These are phyloP conservation scores for Balamuthia mandrillaris DNA, from an alignment of 208 protist genomes.

Conservation along the genomic window DNA sequence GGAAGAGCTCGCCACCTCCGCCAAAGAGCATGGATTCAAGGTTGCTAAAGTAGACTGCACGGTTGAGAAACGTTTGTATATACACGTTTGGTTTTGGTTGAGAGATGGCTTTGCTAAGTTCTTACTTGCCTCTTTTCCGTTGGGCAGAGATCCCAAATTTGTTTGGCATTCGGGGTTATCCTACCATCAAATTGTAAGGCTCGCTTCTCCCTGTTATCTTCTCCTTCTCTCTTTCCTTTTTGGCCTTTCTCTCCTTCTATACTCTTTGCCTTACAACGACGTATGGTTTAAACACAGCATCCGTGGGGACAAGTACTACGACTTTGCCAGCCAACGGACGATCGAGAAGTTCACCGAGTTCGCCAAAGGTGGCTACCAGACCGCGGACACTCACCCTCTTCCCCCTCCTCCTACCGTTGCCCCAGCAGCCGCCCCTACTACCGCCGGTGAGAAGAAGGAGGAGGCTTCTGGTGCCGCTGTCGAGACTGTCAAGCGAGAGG, in stretches of 20 bases:
- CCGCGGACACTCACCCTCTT: neutral
- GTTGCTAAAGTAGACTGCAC: constrained; percentile 35
- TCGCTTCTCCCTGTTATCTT: neutral
- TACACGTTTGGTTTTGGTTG: no score
- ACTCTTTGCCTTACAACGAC: no score
- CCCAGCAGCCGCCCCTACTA: no score
- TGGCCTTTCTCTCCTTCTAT: neutral
- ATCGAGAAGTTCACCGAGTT: neutral
- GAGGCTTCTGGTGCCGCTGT: no score
- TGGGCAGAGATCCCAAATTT: neutral
- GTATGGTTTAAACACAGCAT: neutral
- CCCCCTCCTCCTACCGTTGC: neutral
- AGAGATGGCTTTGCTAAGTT: no score
- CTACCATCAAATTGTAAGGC: neutral
- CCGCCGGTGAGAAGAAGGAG: no score
- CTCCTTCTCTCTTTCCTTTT: neutral
- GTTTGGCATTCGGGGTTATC: neutral
- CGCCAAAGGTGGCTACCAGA: neutral
- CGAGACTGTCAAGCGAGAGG: no score
- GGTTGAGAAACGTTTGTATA: neutral
- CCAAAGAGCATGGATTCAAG: neutral
- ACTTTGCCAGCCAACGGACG: neutral
- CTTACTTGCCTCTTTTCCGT: no score
- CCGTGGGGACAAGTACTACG: neutral
- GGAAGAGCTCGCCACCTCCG: constrained; percentile 2